Evolutionary conservation across 345 rosid genomes (phyloP), one percentile per base, ranked within the genome.

Genomic region (Clausena lansium): DNA sequence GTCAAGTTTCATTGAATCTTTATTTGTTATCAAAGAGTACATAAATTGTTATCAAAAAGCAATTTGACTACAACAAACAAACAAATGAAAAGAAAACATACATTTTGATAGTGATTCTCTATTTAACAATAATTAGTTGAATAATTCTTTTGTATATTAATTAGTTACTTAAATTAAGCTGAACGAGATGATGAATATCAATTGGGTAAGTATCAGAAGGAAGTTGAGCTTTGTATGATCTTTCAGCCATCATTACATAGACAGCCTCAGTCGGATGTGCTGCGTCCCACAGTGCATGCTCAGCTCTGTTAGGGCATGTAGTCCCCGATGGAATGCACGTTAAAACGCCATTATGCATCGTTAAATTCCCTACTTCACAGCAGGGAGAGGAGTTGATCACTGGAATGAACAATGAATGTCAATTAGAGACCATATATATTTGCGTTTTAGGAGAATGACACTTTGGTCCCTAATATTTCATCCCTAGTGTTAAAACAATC

Each of bases 241-340:
- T 82, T 20, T 9, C 9, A 24, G 86, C 93, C 3, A 61, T n/a
- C 74, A 71, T 8, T 1, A 2, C 9, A 68, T 81, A 88, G 10
- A 79, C 74, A 1, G 54, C 57, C 67, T 91, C 88, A 0, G 94
- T 81, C 4, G 89, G 79, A 73, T 91, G 97, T n/a, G 83, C 84
- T 60, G 81, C 86, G 27, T 91, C 95, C 90, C 90, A 89, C 66
- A 85, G 87, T 19, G 79, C 71, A 74, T 80, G 84, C 32, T 22
- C 15, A 57, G 28, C 72, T 77, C 93, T 77, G 55, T 78, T 55
- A 28, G 60, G 45, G 75, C 96, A 89, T 36, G 92, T 81, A 38
- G 73, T 70, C n/a, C 72, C 38, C 35, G 64, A 54, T 0, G 73
- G 72, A 7, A 75, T 20, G 67, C 93, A 87, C 8, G 24, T 10